Evolutionary conservation across 148 eudicot species (phyloP).

Genomic region (Diospyros lotus): DNA sequence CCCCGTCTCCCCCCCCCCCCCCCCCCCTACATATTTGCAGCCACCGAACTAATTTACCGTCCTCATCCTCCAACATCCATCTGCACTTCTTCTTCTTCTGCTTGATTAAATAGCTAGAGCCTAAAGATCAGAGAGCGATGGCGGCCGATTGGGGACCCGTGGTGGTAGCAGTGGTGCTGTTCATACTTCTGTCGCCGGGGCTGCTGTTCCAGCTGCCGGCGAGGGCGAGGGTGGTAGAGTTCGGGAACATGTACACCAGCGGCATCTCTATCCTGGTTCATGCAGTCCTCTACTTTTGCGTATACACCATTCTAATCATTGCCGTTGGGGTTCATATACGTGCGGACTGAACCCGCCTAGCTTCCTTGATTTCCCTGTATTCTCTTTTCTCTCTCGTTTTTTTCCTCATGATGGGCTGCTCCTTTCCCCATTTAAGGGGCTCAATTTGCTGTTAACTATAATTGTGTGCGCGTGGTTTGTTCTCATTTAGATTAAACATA

Average conservation of each 20-base stretch:
- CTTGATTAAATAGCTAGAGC: too few relatives aligned
- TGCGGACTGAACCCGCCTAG: conserved; percentile 3
- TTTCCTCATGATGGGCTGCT: too few relatives aligned
- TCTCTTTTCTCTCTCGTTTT: too few relatives aligned
- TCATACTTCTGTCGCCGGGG: conserved; percentile 56
- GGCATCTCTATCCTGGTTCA: conserved; percentile 49
- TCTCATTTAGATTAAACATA: too few relatives aligned
- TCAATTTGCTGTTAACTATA: too few relatives aligned
- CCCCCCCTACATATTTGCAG: background rate
- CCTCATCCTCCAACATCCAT: background rate
- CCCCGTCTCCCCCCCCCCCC: background rate
- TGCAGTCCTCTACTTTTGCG: conserved; percentile 33
- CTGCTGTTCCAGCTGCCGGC: conserved; percentile 59
- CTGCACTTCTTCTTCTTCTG: background rate
- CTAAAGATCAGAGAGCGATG: conserved; percentile 18
- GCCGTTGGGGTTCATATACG: conserved; percentile 47
- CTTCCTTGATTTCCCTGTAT: too few relatives aligned
- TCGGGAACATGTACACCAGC: conserved; percentile 62
- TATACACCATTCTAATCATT: conserved; percentile 41
- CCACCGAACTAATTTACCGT: background rate
- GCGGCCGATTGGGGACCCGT: conserved; percentile 62
- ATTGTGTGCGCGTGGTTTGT: too few relatives aligned
- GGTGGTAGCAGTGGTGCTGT: conserved; percentile 52
- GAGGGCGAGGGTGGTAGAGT: conserved; percentile 49
- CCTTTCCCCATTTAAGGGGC: too few relatives aligned